Evolutionary conservation across 1,284 basidiomycete genomes (phyloP), one percentile per base, ranked within the genome.

Genomic region (Ceratobasidium sp.): DNA sequence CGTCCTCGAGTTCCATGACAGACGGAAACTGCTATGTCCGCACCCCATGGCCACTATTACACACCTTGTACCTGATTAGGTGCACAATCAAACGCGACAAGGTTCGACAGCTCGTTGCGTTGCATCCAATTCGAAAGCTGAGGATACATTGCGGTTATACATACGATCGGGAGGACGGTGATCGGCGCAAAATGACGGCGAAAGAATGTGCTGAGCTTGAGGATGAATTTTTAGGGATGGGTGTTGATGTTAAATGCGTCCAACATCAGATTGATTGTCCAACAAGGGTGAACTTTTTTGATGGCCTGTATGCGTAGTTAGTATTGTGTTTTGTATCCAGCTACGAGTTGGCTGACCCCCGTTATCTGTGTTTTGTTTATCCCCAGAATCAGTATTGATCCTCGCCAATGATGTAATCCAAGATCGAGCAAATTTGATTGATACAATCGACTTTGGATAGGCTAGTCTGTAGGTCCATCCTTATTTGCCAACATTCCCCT

Each of bases 221-320:
- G 19, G 34, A 22, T 19, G 6, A 19, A 6, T 59, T 59, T 22
- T 37, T 31, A 5, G 11, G n/a, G 34, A 19, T 11, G 7, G 34
- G 19, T 22, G 9, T 59, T 3, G 56, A 59, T 39, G 56, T 59
- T 0, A 37, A 39, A 51, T 51, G 48, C 22, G n/a, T 24, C 22
- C 48, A 51, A n/a, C 19, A 39, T 9, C 34, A 59, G 34, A n/a
- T 9, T 22, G 31, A 7, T 37, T 59, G 56, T 8, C 56, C 56
- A 5, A 39, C 14, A 4, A 34, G 56, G 34, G 8, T n/a, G 2
- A 59, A 59, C 56, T 59, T 59, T 37, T 39, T 39, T 59, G 31
- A 37, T 59, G n/a, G 31, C 19, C 8, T 39, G n/a, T 59, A 59
- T 59, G 56, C 31, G 31, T 58, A 58, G 31, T 43, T 46, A 13